Evolutionary conservation across 257 asterid species (phyloP), one percentile per base, ranked within the genome.

Genomic region (Solanum pimpinellifolium): DNA sequence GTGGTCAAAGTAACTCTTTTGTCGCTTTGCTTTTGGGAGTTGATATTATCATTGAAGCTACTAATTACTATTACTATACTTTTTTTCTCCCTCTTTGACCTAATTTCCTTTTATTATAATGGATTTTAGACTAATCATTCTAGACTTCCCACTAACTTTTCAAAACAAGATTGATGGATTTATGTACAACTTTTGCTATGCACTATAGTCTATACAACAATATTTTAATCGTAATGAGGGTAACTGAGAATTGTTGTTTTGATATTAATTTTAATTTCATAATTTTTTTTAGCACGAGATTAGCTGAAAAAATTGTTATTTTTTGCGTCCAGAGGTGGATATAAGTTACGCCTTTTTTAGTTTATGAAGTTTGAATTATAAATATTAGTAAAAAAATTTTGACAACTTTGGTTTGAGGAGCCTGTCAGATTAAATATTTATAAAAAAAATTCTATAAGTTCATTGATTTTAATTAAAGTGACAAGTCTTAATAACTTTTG

Each of bases 1-100:
- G 85, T 81, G 85, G 85, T 81, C 65, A 49, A 81, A 49, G 85
- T 49, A 81, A 81, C 13, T 49, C 21, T 31, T 81, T 49, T 81
- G 70, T 81, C 69, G 18, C 12, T 81, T 81, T 31, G 21, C 85
- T 33, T 81, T 49, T 81, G 85, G 47, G 85, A 31, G 85, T 52
- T 81, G 20, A 31, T 81, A 81, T 29, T 47, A 31, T 27, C 46
- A 49, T 16, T 81, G 20, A 81, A 65, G 33, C 72, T 65, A n/a
- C 72, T 56, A 11, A 65, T 5, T 72, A 68, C 62, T 77, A 56
- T 56, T 56, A 18, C n/a, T 56, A 56, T 56, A 10, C 52, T 74
- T 74, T 9, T 47, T 10, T 29, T 47, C 68, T 47, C 42, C 42
- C 15, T 47, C 66, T 27, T 47, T 11, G 62, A 46, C 84, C 84